Evolutionary conservation across 176 grass and related monocot species (phyloP).

Genomic region (Oryza rufipogon): DNA sequence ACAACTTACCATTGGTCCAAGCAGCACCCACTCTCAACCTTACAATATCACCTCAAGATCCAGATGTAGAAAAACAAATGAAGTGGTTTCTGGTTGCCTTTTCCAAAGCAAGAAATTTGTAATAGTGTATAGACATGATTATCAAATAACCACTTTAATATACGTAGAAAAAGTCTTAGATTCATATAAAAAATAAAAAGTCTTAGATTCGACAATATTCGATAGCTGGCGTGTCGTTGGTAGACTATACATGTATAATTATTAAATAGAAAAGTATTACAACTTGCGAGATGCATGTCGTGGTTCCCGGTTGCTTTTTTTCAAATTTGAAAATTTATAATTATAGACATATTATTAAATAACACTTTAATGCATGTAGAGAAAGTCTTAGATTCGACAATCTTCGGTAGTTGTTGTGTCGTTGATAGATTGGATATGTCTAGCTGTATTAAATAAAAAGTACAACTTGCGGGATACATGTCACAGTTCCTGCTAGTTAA

Average conservation of each 20-base stretch:
- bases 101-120: neutral
- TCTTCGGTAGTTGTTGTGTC: neutral
- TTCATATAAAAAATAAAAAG: neutral
- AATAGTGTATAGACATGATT: neutral
- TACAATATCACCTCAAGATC: too few species aligned
- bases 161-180: neutral
- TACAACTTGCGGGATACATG: neutral
- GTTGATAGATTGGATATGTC: neutral
- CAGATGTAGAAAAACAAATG: neutral
- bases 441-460: neutral
- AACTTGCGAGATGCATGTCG: neutral
- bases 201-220: neutral
- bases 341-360: neutral
- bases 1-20: neutral
- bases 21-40: neutral
- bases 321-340: neutral
- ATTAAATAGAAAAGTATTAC: neutral
- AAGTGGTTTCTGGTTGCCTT: neutral
- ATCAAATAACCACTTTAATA: too few species aligned
- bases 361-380: neutral
- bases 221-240: neutral
- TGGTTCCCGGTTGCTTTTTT: neutral
- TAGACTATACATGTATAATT: neutral
- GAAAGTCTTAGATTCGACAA: neutral
- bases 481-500: neutral